A percentile compares a stretch with the other conserved stretches of the same genome.
These are phyloP conservation scores for Aspergillus fijiensis DNA, from an alignment of 2,329 filamentous ascomycete species.

Conservation along the genomic window DNA sequence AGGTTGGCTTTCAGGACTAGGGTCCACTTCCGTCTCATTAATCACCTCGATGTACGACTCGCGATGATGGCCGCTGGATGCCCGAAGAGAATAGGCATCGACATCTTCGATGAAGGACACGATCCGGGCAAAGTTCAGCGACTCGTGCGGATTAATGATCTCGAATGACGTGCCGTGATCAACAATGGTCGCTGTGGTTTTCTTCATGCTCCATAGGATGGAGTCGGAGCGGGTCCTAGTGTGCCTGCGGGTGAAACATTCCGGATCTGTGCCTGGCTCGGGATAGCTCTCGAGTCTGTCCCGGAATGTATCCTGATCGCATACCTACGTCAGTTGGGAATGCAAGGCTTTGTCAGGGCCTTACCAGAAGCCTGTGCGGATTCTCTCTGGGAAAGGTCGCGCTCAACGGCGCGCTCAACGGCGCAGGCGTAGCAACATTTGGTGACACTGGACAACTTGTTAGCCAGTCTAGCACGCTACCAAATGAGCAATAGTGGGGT, in stretches of 20 bases:
- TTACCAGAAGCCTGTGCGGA: constrained; percentile 19
- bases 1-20: constrained; percentile 15
- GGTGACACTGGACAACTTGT: constrained; percentile 13
- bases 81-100: constrained; percentile 24
- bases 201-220: constrained; percentile 27
- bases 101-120: constrained; percentile 39
- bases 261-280: constrained; percentile 21
- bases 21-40: constrained; percentile 14
- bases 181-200: constrained; percentile 29
- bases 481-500: background rate
- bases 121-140: constrained; percentile 35
- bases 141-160: constrained; percentile 40
- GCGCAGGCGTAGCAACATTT: constrained; percentile 4
- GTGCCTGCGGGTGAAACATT: constrained; percentile 19
- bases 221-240: constrained; percentile 27
- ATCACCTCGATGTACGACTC: constrained; percentile 23
- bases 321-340: background rate
- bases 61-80: constrained; percentile 21
- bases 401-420: background rate
- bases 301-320: constrained; percentile 32
- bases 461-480: background rate
- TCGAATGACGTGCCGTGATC: constrained; percentile 39
- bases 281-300: constrained; percentile 26
- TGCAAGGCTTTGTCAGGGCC: background rate
- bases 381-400: constrained; percentile 6